Evolutionary conservation across 441 rosid species (phyloP).

Genomic region (Euphorbia neoarborescens): DNA sequence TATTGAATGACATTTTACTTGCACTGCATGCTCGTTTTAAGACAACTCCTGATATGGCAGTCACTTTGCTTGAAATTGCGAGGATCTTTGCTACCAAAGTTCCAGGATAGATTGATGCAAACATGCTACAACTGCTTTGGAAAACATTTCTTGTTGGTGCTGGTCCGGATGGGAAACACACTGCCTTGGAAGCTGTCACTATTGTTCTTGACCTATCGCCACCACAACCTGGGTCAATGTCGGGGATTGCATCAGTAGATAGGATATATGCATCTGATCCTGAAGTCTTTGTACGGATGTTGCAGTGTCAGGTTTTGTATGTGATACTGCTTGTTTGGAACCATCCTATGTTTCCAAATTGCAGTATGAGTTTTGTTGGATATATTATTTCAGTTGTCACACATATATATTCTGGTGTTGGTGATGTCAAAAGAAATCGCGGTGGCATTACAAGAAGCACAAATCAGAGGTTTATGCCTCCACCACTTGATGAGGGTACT

Average conservation of each 20-base stretch:
- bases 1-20: constrained; percentile 89
- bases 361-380: constrained; percentile 63
- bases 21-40: constrained; percentile 99
- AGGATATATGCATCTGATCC: constrained; percentile 93
- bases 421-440: constrained; percentile 70
- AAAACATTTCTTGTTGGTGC: constrained; percentile 99
- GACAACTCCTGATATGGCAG: constrained; percentile 99
- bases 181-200: constrained; percentile 99
- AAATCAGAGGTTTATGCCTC: constrained; percentile 67
- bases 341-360: constrained; percentile 71
- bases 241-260: constrained; percentile 79
- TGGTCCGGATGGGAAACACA: constrained; percentile 98
- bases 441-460: constrained; percentile 55
- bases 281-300: constrained; percentile 68
- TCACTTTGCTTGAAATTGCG: constrained; percentile 97
- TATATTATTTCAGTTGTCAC: constrained; percentile 71
- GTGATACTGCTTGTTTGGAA: constrained; percentile 86
- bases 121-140: constrained; percentile 93
- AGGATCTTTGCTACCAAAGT: constrained; percentile 98
- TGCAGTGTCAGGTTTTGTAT: constrained; percentile 89
- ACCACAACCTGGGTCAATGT: constrained; percentile 97
- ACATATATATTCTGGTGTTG: constrained; percentile 81
- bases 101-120: constrained; percentile 98
- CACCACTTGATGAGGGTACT: constrained; percentile 85
- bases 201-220: constrained; percentile 98